Conservation (phyloP, 2,329 filamentous ascomycete species). For the Verticillium tricorpus region DNA sequence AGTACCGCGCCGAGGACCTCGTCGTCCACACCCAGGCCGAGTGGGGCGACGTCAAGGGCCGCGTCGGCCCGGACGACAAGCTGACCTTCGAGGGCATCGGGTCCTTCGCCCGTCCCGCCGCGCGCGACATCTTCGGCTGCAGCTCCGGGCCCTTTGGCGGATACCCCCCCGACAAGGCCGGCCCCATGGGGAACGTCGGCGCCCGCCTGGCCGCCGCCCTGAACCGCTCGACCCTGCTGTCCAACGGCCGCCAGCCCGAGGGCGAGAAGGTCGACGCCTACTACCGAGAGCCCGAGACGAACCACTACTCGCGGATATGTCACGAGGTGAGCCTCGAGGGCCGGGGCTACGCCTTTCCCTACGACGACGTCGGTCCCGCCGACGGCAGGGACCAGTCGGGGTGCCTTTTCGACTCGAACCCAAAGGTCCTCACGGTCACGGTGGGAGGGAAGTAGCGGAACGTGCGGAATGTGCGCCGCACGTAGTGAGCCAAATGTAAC, state of each 20-base stretch:
- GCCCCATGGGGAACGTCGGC: constrained; percentile 56
- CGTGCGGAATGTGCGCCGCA: not conserved
- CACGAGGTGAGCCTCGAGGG: constrained; percentile 56
- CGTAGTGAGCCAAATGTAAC: not conserved
- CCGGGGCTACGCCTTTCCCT: constrained; percentile 66
- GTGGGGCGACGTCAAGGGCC: constrained; percentile 44
- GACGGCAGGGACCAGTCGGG: constrained; percentile 57
- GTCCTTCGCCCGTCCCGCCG: constrained; percentile 40
- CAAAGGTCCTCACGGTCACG: constrained; percentile 50
- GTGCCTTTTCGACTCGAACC: constrained; percentile 52
- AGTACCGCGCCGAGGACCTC: constrained; percentile 39
- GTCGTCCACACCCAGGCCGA: constrained; percentile 49
- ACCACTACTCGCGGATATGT: constrained; percentile 63
- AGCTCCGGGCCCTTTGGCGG: constrained; percentile 52
- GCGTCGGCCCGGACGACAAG: constrained; percentile 28
- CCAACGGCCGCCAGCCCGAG: constrained; percentile 46
- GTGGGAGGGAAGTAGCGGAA: constrained; percentile 38
- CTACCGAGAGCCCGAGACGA: constrained; percentile 52
- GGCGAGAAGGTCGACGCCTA: constrained; percentile 43
- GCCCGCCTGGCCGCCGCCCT: constrained; percentile 73
- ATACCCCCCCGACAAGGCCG: constrained; percentile 31
- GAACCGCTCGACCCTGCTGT: constrained; percentile 66
- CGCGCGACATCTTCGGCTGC: constrained; percentile 48
- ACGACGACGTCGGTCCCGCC: constrained; percentile 62
- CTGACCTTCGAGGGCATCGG: constrained; percentile 36